Evolutionary conservation across 2,329 filamentous ascomycete genomes (phyloP), one percentile per base, ranked within the genome.

Genomic region (Camptophora hylomeconis): DNA sequence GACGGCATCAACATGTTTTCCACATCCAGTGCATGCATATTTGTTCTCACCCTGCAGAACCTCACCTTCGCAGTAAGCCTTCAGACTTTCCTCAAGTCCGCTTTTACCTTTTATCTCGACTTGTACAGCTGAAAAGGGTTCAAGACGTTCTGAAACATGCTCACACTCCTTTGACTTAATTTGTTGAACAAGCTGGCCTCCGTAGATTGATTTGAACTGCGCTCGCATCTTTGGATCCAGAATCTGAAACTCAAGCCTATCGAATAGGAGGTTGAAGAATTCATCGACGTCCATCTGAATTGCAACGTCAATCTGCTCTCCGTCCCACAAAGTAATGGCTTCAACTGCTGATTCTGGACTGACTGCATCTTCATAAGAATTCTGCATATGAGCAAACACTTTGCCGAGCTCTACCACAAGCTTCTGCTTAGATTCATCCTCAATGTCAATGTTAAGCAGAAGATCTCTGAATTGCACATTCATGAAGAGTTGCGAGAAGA

Each of bases 221-320:
- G 71, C 74, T 53, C 81, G 92, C 18, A 73, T 71, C n/a, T 73
- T 65, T 2, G 63, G 54, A 7, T 69, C 67, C 11, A 68, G 53
- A 40, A 95, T 72, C 46, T 93, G 82, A 6, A 72, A 70, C 49
- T 98, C 92, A 70, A 84, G 84, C 15, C 84, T 72, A 51, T 92
- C 84, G 45, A 95, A 89, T 0, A 98, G 67, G 4, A 93, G 67
- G 46, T 89, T 93, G 59, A 92, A 95, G 50, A 95, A 98, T 50
- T 94, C 86, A 44, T 95, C 89, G 4, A 94, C 89, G 49, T 98
- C 89, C 82, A 98, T 95, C 53, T 98, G 89, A 35, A 80, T 73
- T 32, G 76, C 73, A 15, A 92, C 76, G 51, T 95, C 84, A 38
- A 98, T 92, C 10, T 71, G 65, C 2, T 74, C 68, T 33, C 84